Evolutionary conservation across 306 rosid genomes (phyloP).

Genomic region (Arachis stenosperma): DNA sequence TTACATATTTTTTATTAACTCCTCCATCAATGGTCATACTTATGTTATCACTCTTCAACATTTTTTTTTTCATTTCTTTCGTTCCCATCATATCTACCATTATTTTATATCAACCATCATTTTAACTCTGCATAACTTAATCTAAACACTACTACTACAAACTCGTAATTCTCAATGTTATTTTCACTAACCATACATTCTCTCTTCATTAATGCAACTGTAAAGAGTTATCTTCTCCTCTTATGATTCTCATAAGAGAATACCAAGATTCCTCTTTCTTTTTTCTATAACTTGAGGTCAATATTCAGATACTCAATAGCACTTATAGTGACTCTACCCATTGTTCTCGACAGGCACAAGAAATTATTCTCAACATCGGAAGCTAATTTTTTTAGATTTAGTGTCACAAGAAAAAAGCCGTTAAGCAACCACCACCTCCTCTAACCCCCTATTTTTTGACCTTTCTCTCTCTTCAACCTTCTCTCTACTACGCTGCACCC

Average conservation of each 20-base stretch:
- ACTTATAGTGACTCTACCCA: conserved; percentile 66
- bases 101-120: too few relatives aligned
- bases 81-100: not conserved
- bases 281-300: conserved; percentile 54
- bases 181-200: conserved; percentile 54
- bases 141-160: not conserved
- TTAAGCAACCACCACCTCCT: conserved; percentile 16
- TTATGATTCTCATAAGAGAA: conserved; percentile 5
- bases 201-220: conserved; percentile 38
- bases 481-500: conserved; percentile 71
- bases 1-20: too few relatives aligned
- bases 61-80: conserved; percentile 29
- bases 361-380: conserved; percentile 78
- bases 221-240: conserved; percentile 39
- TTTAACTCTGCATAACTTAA: not conserved
- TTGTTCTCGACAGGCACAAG: conserved; percentile 79
- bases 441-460: conserved; percentile 54
- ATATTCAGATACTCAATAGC: conserved; percentile 68
- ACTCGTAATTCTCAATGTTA: conserved; percentile 47
- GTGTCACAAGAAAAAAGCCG: conserved; percentile 45
- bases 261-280: conserved; percentile 15
- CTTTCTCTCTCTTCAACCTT: conserved; percentile 91
- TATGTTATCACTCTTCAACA: not conserved
- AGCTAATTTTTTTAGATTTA: conserved; percentile 89
- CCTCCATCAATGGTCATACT: conserved; percentile 31